Conservation (phyloP, 176 grass and related monocot species). For the Poa annua region DNA sequence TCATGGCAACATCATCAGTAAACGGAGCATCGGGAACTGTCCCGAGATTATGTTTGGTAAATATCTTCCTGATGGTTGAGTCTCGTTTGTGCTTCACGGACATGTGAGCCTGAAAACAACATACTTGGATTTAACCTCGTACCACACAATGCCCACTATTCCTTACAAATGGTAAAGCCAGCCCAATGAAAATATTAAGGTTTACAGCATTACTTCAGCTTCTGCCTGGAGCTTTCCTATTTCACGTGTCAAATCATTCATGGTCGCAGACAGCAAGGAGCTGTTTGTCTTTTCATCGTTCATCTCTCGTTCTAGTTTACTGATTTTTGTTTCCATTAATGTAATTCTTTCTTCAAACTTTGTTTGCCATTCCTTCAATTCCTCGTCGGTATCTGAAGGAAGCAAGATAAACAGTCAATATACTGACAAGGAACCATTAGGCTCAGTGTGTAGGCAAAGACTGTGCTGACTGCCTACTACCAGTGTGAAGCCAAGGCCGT, state of each 20-base stretch:
- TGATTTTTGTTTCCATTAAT: slow-evolving; percentile 71
- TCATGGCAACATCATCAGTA: slow-evolving; percentile 64
- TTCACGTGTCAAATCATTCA: slow-evolving; percentile 55
- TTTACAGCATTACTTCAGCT: slow-evolving; percentile 69
- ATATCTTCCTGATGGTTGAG: slow-evolving; percentile 69
- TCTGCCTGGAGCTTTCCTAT: slow-evolving; percentile 94
- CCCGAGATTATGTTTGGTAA: slow-evolving; percentile 78
- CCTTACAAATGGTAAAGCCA: slow-evolving; percentile 13
- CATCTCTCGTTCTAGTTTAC: slow-evolving; percentile 80
- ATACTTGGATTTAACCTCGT: slow-evolving; percentile 36
- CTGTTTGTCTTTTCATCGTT: slow-evolving; percentile 65
- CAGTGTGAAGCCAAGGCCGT: not conserved
- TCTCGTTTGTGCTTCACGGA: slow-evolving; percentile 64
- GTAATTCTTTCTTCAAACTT: slow-evolving; percentile 97
- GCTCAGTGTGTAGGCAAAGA: not conserved
- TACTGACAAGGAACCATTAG: slow-evolving; percentile 13
- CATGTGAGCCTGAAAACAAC: slow-evolving; percentile 79
- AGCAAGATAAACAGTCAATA: slow-evolving; percentile 27
- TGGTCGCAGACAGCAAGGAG: slow-evolving; percentile 39
- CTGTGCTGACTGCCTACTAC: not conserved
- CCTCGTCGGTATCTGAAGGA: slow-evolving; percentile 88
- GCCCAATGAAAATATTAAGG: slow-evolving; percentile 24
- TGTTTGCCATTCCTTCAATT: slow-evolving; percentile 90
- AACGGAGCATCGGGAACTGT: slow-evolving; percentile 71
- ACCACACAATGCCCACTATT: slow-evolving; percentile 3